Base-by-base conservation (phyloP, 805 yeast species). In the Diddensiella caesifluorescens region DNA sequence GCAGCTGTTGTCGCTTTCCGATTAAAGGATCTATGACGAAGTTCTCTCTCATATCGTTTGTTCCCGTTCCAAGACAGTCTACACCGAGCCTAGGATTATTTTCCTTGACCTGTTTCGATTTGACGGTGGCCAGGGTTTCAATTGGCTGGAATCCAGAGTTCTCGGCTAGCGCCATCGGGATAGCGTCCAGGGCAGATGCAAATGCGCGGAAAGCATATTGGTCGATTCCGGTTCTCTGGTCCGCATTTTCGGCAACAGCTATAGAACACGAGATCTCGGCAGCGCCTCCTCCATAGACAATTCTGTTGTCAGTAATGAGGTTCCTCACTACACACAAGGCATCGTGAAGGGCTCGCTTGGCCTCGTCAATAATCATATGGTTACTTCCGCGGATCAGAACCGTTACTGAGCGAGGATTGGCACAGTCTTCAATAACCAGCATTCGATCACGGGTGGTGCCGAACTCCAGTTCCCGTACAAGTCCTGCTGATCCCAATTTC, bases 281-380 rank as follows among this genome's bases (percentile, higher is more conserved):
- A 18, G 98, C 95, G 53, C 99, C 99, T 55, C 99, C 99, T 50
- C 99, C 99, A 59, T 92, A 92, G n/a, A 94, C 97, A 35, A 92
- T 86, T 63, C 96, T 77, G 61, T 79, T 82, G 63, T 94, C 97
- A 56, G 81, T 78, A 39, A 94, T 82, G 61, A 92, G 75, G 67
- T 92, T 94, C 69, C 98, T 83, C 22, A 92, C 98, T 34, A 94
- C 99, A 69, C 98, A 90, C 44, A 92, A 69, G 5, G 98, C 85
- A 62, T 92, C 99, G 58, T 92, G 97, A 45, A 92, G 72, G 1
- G 98, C 97, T 63, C 99, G 82, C 51, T 85, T 78, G 39, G 96
- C 94, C 69, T 92, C 99, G 58, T 90, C 98, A 22, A 86, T 90
- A 56, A 94, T 87, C 98, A 92, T 94, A 65, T 85, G 89, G 66